Percentiles rank a stretch among this genome's conserved stretches.
Conservation (phyloP, 75 land plant genomes). For the Cupressus sempervirens region DNA sequence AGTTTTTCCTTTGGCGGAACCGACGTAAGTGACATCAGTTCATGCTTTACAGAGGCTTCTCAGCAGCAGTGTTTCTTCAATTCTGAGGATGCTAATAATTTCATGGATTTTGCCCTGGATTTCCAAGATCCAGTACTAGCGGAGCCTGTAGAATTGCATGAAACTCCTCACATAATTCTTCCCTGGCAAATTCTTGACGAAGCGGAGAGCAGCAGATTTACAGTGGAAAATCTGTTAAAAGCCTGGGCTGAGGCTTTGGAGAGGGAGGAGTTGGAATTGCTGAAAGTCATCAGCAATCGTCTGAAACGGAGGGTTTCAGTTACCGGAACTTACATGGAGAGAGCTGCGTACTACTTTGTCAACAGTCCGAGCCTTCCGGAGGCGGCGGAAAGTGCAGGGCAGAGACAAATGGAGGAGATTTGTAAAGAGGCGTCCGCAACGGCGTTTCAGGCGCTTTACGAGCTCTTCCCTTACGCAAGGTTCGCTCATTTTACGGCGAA, state of each 20-base stretch:
- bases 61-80: background rate
- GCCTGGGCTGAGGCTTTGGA: background rate
- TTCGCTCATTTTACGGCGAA: conserved; percentile 20
- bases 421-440: background rate
- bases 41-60: background rate
- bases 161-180: background rate
- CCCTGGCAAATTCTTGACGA: background rate
- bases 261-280: background rate
- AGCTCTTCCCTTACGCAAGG: conserved; percentile 9
- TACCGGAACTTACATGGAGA: background rate
- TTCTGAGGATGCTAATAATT: background rate
- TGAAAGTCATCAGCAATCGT: background rate
- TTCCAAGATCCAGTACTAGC: background rate
- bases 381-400: background rate
- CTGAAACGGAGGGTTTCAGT: background rate
- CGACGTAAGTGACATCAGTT: background rate
- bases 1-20: background rate
- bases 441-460: conserved; percentile 7
- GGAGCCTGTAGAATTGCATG: background rate
- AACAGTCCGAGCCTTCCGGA: background rate
- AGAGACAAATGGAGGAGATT: background rate
- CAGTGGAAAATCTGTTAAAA: background rate
- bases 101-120: background rate
- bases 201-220: background rate
- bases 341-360: background rate